Conservation (phyloP, 1,139 yeast genomes). For the Taiozyma sp. region DNA sequence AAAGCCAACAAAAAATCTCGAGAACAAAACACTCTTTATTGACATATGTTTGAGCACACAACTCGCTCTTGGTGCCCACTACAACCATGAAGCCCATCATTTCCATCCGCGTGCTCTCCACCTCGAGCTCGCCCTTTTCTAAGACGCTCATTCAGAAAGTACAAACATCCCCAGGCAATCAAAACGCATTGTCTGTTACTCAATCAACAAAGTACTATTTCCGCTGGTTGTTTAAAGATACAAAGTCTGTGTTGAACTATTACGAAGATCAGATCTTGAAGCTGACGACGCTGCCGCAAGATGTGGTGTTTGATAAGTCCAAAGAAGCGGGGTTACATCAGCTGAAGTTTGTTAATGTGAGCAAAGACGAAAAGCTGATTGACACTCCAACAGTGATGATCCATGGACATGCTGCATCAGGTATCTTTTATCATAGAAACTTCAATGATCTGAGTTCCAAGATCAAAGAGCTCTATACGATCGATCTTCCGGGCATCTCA, state of each 20-base stretch:
- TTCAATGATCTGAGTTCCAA: constrained; percentile 46
- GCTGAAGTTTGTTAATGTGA: constrained; percentile 6
- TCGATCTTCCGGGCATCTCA: constrained; percentile 87
- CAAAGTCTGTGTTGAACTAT: constrained; percentile 5
- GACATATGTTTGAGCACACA: neutral
- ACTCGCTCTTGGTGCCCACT: neutral
- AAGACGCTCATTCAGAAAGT: constrained; percentile 9
- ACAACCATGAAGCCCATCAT: neutral
- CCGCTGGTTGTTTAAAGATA: constrained; percentile 7
- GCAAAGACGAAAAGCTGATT: constrained; percentile 4
- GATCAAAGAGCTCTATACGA: constrained; percentile 55
- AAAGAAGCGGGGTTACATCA: constrained; percentile 19
- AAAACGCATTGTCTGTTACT: constrained; percentile 1
- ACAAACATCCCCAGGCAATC: constrained; percentile 2
- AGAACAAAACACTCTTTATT: neutral
- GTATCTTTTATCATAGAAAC: constrained; percentile 81
- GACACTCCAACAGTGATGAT: constrained; percentile 48
- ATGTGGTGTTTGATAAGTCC: constrained; percentile 3
- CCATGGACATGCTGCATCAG: constrained; percentile 92
- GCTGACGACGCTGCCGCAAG: constrained; percentile 7
- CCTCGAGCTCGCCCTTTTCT: constrained; percentile 6
- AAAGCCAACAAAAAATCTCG: neutral
- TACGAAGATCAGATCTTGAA: constrained; percentile 17
- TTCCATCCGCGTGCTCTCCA: neutral
- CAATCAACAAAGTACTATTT: constrained; percentile 6